These are phyloP conservation scores for Pyrenula aspistea DNA, from an alignment of 495 filamentous ascomycete genomes.

Conservation along the genomic window DNA sequence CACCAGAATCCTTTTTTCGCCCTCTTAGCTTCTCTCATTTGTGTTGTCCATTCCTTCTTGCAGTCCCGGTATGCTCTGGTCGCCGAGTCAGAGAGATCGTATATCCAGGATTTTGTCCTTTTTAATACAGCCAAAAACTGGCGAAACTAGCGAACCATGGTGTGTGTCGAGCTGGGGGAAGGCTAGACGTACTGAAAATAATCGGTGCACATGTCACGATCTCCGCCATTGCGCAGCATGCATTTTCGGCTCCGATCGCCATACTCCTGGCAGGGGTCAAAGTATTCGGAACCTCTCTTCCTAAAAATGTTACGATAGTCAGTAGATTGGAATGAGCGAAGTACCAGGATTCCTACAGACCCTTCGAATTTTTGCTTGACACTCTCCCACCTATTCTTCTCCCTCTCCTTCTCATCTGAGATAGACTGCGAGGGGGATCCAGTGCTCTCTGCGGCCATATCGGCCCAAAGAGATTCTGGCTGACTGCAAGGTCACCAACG, in stretches of 20 bases:
- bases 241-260: constrained; percentile 76
- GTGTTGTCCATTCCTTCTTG: constrained; percentile 77
- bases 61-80: constrained; percentile 86
- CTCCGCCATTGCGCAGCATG: constrained; percentile 72
- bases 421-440: neutral
- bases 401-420: constrained; percentile 8
- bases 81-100: no score
- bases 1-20: constrained; percentile 22
- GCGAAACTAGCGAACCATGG: no score
- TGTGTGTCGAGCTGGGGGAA: no score
- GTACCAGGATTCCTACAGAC: constrained; percentile 14
- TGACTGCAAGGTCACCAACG: neutral
- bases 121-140: neutral
- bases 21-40: constrained; percentile 39
- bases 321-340: neutral
- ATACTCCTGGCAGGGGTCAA: constrained; percentile 92
- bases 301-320: constrained; percentile 26
- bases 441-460: neutral
- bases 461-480: neutral
- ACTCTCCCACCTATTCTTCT: constrained; percentile 23
- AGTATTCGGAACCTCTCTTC: constrained; percentile 74
- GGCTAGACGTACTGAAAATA: constrained; percentile 74
- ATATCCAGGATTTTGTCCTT: no score
- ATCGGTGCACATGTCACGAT: constrained; percentile 77
- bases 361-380: constrained; percentile 27